Evolutionary conservation across 805 yeast species (phyloP), one percentile per base, ranked within the genome.

Genomic region (Brettanomyces naardenensis): DNA sequence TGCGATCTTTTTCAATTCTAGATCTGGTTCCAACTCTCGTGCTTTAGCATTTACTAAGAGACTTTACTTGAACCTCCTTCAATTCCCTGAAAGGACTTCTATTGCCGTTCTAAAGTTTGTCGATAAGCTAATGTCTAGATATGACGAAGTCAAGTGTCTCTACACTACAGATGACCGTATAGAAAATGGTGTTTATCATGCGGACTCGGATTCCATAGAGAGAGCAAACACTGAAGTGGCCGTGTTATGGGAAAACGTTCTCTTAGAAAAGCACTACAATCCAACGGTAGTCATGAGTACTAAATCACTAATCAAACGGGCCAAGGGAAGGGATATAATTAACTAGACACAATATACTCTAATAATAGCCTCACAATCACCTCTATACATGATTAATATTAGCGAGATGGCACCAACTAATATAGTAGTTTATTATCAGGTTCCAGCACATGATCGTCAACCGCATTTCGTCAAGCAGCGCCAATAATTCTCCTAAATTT

Each of bases 151-250:
- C 33, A 71, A 76, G 36, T 84, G 94, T 1, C 63, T 90, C 36
- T 87, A 81, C 62, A 77, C 86, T 18, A 85, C 96, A 1, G 95
- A 88, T 34, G 98, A 92, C 54, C 71, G 92, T 46, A 73, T 92
- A 29, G 77, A 78, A 28, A 88, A 90, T 41, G 97, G 96, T 34
- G 66, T 69, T 11, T 82, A 81, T 53, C 73, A 76, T 20, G 66
- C 80, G 47, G 87, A 78, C 35, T 71, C 71, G 10, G 73, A 73
- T 37, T 78, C 74, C 33, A 75, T 85, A 9, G 85, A 81, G 46
- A 75, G 90, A 54, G 66, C 84, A 47, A 89, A 92, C 52, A 73
- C 95, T 2, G 90, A 81, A 31, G 92, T 90, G 14, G 94, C 97
- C 2, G 81, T 88, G 0, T 61, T 90, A 26, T 92, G 95, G 95